phyloP scores from a whole-genome alignment of 768 basidiomycete species.

The Tephrocybe sp. region DNA sequence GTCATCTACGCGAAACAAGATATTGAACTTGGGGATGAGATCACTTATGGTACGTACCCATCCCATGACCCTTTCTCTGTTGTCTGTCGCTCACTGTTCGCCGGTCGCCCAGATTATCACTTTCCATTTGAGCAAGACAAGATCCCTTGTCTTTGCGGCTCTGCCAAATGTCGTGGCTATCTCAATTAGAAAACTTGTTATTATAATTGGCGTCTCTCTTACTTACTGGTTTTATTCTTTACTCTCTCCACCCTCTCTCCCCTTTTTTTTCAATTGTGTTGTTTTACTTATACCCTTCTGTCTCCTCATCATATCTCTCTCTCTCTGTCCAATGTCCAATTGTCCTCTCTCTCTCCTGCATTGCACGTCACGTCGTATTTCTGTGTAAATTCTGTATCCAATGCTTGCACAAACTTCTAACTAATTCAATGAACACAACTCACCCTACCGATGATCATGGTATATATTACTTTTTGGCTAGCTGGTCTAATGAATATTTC shows the following conservation, averaged over 20 bases:
- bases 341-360: too few species aligned
- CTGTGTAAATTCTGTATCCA: too few species aligned
- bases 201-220: too few species aligned
- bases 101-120: conserved; percentile 88
- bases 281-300: conserved; percentile 16
- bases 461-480: too few species aligned
- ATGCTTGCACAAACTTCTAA: too few species aligned
- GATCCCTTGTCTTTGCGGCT: conserved; percentile 90
- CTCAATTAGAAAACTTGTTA: conserved; percentile 75
- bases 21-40: conserved; percentile 95
- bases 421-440: not conserved
- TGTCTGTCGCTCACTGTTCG: not conserved
- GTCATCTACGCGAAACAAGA: conserved; percentile 98
- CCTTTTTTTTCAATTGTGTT: conserved; percentile 6
- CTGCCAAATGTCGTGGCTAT: conserved; percentile 88
- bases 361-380: conserved; percentile 17
- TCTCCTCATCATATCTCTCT: conserved; percentile 11
- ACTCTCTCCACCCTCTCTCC: too few species aligned
- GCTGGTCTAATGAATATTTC: too few species aligned
- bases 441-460: too few species aligned
- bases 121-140: conserved; percentile 99
- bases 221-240: too few species aligned
- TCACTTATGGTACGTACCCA: conserved; percentile 81
- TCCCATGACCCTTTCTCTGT: not conserved
- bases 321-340: too few species aligned